Evolutionary conservation across 1,284 basidiomycete species (phyloP), one percentile per base, ranked within the genome.

Genomic region (Prillingera fragicola): DNA sequence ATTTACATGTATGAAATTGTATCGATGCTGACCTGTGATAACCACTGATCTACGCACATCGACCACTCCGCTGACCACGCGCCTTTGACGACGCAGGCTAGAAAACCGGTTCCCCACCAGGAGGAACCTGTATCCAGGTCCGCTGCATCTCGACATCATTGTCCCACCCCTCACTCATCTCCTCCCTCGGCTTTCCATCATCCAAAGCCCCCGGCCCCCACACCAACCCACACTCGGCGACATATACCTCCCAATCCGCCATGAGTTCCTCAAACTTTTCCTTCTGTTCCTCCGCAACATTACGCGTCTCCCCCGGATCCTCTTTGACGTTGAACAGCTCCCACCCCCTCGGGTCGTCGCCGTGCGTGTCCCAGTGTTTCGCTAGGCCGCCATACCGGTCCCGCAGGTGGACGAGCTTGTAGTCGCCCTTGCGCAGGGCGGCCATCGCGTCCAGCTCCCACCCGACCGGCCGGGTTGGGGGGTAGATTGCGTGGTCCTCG

Each of bases 261-360:
- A 62, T 17, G 17, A 63, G 49, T 36, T 57, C 49, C 3, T 35
- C 37, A 23, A 61, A 33, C 33, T 56, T 50, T n/a, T 55, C 50
- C 6, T 42, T 42, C 12, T 41, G 10, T 23, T 40, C 10, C 18
- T 43, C 32, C 2, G 57, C 54, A 23, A 60, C 35, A 43, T 64
- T 56, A 2, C 33, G 18, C 6, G 36, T 53, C 47, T 66, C 63
- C 15, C 56, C 63, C 13, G 63, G 63, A 36, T 66, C 63, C 9
- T 18, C n/a, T 1, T 29, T 33, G 8, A 66, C 15, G 42, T 66
- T 40, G 34, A 51, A 65, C 18, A 66, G 49, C 50, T 62, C 50
- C 63, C 63, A 66, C 15, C 38, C 25, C 6, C 51, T 50, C 22
- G 19, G 14, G n/a, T 38, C 28, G 35, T 44, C 34, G 34, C 39